Conservation (phyloP, 2,329 filamentous ascomycete species). For the Apiospora saccharicola region DNA sequence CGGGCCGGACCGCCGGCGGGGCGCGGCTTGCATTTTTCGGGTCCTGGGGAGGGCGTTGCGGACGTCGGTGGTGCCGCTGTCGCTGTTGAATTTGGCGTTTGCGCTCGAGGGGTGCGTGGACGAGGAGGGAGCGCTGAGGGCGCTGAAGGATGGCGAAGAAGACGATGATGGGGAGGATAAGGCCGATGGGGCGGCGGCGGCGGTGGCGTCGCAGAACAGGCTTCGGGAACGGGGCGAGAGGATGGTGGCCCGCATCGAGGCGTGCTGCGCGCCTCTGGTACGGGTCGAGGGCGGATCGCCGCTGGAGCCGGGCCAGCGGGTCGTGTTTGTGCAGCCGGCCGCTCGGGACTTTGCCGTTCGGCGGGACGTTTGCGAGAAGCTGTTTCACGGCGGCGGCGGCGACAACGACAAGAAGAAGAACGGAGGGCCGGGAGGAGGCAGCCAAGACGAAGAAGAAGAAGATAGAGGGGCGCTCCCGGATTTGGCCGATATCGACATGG, state of each 20-base stretch:
- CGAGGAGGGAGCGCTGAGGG: not conserved
- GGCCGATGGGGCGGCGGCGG: no score
- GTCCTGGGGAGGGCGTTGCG: constrained; percentile 38
- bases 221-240: not conserved
- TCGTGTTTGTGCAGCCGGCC: not conserved
- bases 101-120: not conserved
- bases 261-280: not conserved
- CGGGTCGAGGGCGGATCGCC: not conserved
- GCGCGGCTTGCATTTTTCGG: constrained; percentile 40
- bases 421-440: no score
- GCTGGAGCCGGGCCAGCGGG: constrained; percentile 18
- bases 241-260: not conserved
- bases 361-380: not conserved
- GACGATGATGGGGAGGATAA: no score
- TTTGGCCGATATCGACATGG: no score
- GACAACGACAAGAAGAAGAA: no score
- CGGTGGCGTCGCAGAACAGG: not conserved
- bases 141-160: no score
- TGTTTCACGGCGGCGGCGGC: not conserved
- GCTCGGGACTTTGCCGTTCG: not conserved
- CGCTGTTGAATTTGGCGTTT: not conserved
- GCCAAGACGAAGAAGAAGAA: no score
- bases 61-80: not conserved
- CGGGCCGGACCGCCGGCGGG: constrained; percentile 36
- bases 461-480: no score